Base-by-base conservation (phyloP, 169 alveolate species). In the Plasmodium sp. region DNA sequence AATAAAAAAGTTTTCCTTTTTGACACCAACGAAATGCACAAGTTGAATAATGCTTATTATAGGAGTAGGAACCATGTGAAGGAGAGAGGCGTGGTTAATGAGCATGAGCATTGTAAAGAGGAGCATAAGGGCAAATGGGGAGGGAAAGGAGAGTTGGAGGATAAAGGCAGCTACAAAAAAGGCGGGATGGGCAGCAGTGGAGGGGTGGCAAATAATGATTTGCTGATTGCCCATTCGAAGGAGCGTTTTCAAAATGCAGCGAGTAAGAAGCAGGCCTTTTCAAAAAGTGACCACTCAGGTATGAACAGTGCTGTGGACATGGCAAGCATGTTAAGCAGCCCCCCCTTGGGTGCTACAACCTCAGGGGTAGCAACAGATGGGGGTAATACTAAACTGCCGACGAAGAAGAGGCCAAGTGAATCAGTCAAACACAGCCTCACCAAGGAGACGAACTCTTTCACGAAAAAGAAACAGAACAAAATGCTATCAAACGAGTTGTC, bases 11-110 rank as follows among this genome's bases (percentile, higher is more conserved):
- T 88, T 0, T 88, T 79, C 27, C 84, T 88, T 9, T 88, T 79
- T 33, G 94, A 88, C 62, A 88, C 94, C 0, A 54, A 27, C n/a
- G 94, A 77, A 22, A 88, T 88, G 94, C 36, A 80, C 2, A 88
- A 88, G 71, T 39, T 88, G 51, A 88, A 88, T 58, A 41, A 41
- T 56, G 48, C 45, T 1, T 88, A 77, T 79, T 88, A 88, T 79
- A 77, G 45, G 54, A 79, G 81, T 79, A 62, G 45, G 7, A 41
- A 79, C 79, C 9, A 33, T 22, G 16, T 0, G 1, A 88, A 88
- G n/a, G 88, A 79, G 31, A 62, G 71, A 79, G 33, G 27, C 3
- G 6, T 34, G 14, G 45, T 62, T 31, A 58, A 33, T 85, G 36
- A 62, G 36, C 74, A 18, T 3, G 81, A 88, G n/a, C 31, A 88